Evolutionary conservation across 768 basidiomycete genomes (phyloP), one percentile per base, ranked within the genome.

Genomic region (Neoboletus subvelutipes): DNA sequence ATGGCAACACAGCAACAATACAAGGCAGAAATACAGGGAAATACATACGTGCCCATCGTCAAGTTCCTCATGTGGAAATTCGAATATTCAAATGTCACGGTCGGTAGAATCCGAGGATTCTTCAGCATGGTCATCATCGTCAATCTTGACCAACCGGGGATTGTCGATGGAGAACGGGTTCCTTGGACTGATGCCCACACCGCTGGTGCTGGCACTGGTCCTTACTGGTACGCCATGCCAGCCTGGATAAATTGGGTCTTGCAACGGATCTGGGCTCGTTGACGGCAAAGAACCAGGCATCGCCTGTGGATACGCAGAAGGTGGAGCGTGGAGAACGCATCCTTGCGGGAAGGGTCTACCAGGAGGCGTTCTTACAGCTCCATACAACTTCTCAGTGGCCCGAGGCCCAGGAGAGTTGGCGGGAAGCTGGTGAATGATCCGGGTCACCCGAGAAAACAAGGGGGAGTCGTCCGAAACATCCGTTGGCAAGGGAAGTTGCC

Each of bases 281-380:
- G 59, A 34, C 20, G 62, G 56, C 24, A 70, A 52, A 22, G 67
- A 59, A 28, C 68, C 68, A 18, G 68, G 68, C 68, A 70, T 70
- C 18, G 59, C 48, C 39, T 69, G 64, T 2, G 68, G 68, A 54
- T 70, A 71, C 17, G 63, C 64, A 36, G 61, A 66, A 31, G 49
- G 45, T 13, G 66, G 66, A 20, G 68, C 68, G 22, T 54, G 69
- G 28, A 57, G 56, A 36, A 68, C 45, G 9, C 50, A n/a, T 20
- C 55, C 52, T 22, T 55, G 60, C 12, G 15, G 6, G 4, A 47
- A 43, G 24, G 24, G 28, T 39, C 36, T 39, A 13, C 41, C 36
- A 3, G 20, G n/a, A 17, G 28, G 9, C 39, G 28, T 39, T 8
- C 42, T 52, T 28, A 15, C 34, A 5, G 41, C n/a, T 28, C 56